Conservation (phyloP, 306 rosid species). For the Dicorynia guianensis region DNA sequence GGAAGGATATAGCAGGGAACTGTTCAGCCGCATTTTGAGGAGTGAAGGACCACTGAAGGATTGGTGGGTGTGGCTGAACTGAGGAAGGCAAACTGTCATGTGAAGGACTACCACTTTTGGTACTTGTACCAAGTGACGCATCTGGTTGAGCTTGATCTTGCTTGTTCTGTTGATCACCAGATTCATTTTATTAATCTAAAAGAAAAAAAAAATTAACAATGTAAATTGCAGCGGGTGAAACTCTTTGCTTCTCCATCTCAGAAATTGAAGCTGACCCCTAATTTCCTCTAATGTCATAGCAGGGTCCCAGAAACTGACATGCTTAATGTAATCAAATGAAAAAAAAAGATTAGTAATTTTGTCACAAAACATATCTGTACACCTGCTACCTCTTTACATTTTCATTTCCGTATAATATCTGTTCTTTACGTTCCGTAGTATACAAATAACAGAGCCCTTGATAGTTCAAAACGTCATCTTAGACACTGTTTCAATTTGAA, state of each 20-base stretch:
- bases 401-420: no score
- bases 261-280: background rate
- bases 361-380: no score
- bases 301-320: no score
- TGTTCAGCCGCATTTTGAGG: conserved; percentile 49
- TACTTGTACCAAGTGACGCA: conserved; percentile 21
- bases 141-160: conserved; percentile 35
- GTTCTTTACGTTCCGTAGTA: no score
- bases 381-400: no score
- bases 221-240: background rate
- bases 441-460: no score
- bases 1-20: conserved; percentile 32
- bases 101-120: conserved; percentile 32
- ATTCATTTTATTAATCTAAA: conserved; percentile 21
- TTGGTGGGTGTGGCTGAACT: conserved; percentile 42
- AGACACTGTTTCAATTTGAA: background rate
- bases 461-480: no score
- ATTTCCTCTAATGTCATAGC: background rate
- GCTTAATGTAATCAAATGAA: background rate
- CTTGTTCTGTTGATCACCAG: conserved; percentile 49
- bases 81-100: conserved; percentile 28
- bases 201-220: background rate
- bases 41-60: conserved; percentile 40
- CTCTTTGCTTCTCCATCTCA: background rate
- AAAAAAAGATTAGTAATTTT: no score